Base-by-base conservation (phyloP, 257 asterid species). In the Primulina huaijiensis region DNA sequence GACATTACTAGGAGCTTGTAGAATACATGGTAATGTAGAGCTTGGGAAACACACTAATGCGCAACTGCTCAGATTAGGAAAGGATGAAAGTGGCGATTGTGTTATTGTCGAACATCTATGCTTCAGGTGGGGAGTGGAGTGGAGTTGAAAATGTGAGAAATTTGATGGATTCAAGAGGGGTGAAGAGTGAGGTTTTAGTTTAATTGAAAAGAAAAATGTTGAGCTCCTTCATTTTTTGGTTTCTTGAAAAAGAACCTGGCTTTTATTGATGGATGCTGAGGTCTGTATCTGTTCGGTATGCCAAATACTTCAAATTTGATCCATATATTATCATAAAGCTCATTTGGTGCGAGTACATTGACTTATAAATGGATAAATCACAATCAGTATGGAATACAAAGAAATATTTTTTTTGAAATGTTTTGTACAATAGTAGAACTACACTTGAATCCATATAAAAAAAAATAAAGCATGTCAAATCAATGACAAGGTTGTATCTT, bases 1-100 rank as follows among this genome's bases (percentile, higher is more conserved):
- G 75, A 87, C 92, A 52, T 63, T 89, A 35, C 90, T 87, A 43
- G 90, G 90, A 31, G 95, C 92, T 72, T 85, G 92, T 74, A 82
- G 80, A 63, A 69, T 85, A 68, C 95, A 89, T 79, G 79, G 85
- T 67, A 81, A 89, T 72, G 89, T 84, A 19, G 88, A 89, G 77
- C 75, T 84, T n/a, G 96, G 95, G 38, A 81, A 80, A 82, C 76
- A 33, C 53, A 95, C 89, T 56, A 84, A 79, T 10, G 86, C 78
- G 69, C 79, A 75, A 56, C 78, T 87, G 65, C 83, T 82, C 35
- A 76, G 80, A 69, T 30, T 85, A 75, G 75, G 90, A 72, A 63
- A 72, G 40, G 83, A 84, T 33, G 83, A 77, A 62, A 89, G 95
- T 10, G 90, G 95, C 2, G 92, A 89, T 61, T 89, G 89, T 89